phyloP scores from a whole-genome alignment of 208 protist species.

The Trypanosoma mega region DNA sequence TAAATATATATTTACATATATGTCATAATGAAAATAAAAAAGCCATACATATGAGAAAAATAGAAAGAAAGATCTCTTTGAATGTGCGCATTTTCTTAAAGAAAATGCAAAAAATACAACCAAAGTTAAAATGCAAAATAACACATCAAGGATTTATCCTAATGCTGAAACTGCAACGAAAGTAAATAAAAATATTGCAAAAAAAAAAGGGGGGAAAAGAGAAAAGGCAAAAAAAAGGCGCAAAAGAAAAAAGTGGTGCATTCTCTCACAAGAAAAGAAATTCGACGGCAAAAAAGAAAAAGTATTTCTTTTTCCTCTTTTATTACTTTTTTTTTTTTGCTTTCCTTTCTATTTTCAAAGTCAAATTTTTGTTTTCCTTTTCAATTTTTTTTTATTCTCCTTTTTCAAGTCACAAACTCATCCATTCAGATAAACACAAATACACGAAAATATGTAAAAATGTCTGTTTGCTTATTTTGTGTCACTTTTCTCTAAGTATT shows the following conservation, averaged over 20 bases:
- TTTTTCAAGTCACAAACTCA: background rate
- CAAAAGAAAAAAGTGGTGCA: constrained; percentile 10
- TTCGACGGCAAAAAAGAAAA: background rate
- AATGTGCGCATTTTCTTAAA: background rate
- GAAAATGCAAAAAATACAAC: background rate
- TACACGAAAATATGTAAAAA: too few species aligned
- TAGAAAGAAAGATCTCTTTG: constrained; percentile 20
- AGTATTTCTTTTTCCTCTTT: constrained; percentile 16
- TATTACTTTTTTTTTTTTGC: constrained; percentile 9
- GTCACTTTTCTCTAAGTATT: too few species aligned
- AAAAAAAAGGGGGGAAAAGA: too few species aligned
- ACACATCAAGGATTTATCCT: too few species aligned
- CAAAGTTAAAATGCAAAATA: constrained; percentile 9
- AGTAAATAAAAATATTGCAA: too few species aligned
- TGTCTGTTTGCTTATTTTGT: too few species aligned
- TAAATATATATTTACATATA: constrained; percentile 1
- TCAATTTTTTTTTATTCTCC: constrained; percentile 18
- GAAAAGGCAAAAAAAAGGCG: constrained; percentile 12
- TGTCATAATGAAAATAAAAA: too few species aligned
- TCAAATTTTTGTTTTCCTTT: constrained; percentile 17
- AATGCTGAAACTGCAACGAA: too few species aligned
- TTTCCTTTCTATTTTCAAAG: constrained; percentile 14
- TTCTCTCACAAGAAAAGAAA: background rate
- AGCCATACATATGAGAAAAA: too few species aligned
- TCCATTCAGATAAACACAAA: constrained; percentile 8